phyloP scores from a whole-genome alignment of 2,329 filamentous ascomycete species.

The Coniochaeta sp. region DNA sequence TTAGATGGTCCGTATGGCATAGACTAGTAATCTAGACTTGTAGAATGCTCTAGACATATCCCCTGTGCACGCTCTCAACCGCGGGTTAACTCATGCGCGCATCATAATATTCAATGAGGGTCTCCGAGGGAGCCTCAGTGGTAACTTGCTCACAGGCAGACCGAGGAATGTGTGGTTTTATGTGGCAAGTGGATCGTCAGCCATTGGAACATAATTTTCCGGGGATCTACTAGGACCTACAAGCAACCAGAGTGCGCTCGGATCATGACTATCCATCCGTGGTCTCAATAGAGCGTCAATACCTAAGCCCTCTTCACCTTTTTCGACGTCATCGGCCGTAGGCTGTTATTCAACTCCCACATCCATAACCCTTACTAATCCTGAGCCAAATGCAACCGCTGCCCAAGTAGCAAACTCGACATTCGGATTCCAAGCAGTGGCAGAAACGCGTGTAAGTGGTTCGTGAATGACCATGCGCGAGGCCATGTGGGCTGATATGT shows the following conservation, averaged over 20 bases:
- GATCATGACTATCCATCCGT: not conserved
- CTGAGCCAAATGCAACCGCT: slow-evolving; percentile 58
- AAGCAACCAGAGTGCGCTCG: not conserved
- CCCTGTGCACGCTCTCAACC: too few species aligned
- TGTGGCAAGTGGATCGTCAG: not conserved
- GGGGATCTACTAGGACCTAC: not conserved
- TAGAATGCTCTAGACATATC: not conserved
- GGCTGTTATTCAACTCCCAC: slow-evolving; percentile 41
- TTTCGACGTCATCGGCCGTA: not conserved
- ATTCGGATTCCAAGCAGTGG: slow-evolving; percentile 63
- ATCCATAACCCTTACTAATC: slow-evolving; percentile 59
- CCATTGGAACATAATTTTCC: not conserved
- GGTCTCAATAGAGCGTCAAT: not conserved
- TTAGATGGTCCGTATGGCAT: not conserved
- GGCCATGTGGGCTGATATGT: slow-evolving; percentile 14
- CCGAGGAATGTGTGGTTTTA: too few species aligned
- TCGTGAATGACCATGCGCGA: slow-evolving; percentile 49
- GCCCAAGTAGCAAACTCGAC: slow-evolving; percentile 58
- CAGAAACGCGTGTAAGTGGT: slow-evolving; percentile 53
- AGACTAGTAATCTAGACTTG: slow-evolving; percentile 1
- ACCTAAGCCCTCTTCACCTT: not conserved
- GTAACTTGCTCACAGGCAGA: too few species aligned
- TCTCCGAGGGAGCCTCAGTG: too few species aligned
- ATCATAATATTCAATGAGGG: too few species aligned
- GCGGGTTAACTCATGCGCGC: too few species aligned